Conservation (phyloP, 2,329 filamentous ascomycete species). For the Aspergillus quadrilineatus region DNA sequence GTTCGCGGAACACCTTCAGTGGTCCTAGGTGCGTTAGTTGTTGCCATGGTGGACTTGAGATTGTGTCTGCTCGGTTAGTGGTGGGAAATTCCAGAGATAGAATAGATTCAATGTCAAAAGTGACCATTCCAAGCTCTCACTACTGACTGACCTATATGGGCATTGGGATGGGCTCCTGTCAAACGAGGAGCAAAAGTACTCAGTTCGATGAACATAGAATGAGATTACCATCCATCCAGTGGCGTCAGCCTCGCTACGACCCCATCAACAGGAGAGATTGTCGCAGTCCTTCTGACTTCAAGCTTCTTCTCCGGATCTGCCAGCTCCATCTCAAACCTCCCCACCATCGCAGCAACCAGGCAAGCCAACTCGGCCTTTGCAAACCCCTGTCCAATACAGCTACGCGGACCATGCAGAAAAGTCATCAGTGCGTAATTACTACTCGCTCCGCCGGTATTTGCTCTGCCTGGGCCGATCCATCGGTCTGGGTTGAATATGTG, state of each 20-base stretch:
- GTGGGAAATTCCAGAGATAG: too few species aligned
- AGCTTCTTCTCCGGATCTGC: constrained; percentile 63
- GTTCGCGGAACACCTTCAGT: too few species aligned
- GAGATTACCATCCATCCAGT: constrained; percentile 30
- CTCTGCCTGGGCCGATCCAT: constrained; percentile 58
- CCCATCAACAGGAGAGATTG: constrained; percentile 69
- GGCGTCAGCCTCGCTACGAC: constrained; percentile 65
- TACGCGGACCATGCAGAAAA: constrained; percentile 81
- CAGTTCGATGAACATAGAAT: too few species aligned
- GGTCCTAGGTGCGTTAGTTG: too few species aligned
- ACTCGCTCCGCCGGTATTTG: constrained; percentile 67
- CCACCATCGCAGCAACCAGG: constrained; percentile 73
- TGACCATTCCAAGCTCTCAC: too few species aligned
- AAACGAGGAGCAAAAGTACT: too few species aligned
- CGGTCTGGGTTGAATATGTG: constrained; percentile 74
- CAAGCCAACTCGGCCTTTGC: constrained; percentile 83
- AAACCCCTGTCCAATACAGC: constrained; percentile 81
- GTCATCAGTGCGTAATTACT: constrained; percentile 78
- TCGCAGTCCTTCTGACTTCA: constrained; percentile 67
- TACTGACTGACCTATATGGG: too few species aligned
- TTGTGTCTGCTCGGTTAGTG: too few species aligned
- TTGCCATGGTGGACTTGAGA: too few species aligned
- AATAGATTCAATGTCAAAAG: too few species aligned
- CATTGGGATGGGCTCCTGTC: too few species aligned
- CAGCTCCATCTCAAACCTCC: constrained; percentile 66